Percentiles rank a stretch among this genome's conserved stretches.
phyloP scores from a whole-genome alignment of 352 stramenopile genomes.

The Phytophthora capsici region DNA sequence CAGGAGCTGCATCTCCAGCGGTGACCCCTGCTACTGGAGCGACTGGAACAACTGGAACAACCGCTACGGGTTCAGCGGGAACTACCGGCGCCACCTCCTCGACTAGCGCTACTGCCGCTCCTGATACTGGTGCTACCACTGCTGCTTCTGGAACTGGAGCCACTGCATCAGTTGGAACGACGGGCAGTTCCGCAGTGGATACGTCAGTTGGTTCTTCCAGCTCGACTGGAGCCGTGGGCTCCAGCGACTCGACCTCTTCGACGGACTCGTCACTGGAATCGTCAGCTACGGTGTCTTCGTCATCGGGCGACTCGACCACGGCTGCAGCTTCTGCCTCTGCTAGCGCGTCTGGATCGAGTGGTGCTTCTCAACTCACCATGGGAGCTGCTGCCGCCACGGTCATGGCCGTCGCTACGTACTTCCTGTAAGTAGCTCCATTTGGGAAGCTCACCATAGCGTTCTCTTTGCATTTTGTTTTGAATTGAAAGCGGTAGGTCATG shows the following conservation, averaged over 20 bases:
- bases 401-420: constrained; percentile 21
- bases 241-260: constrained; percentile 7
- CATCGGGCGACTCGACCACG: constrained; percentile 3
- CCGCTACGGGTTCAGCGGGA: constrained; percentile 2
- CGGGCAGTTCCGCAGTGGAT: constrained; percentile 3
- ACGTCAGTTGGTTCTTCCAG: constrained; percentile 17
- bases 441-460: too few relatives aligned
- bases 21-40: constrained; percentile 15
- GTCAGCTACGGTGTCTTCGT: constrained; percentile 12
- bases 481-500: too few relatives aligned
- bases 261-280: constrained; percentile 11
- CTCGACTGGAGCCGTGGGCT: not conserved
- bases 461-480: too few relatives aligned
- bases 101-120: not conserved
- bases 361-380: constrained; percentile 26
- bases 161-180: constrained; percentile 3
- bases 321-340: constrained; percentile 9
- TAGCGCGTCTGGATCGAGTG: constrained; percentile 28
- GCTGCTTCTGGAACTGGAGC: constrained; percentile 7
- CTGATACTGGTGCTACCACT: not conserved
- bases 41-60: not conserved
- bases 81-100: not conserved
- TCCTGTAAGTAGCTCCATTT: constrained; percentile 22
- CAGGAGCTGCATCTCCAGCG: constrained; percentile 3
- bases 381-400: constrained; percentile 11